Conservation (phyloP, 495 filamentous ascomycete genomes). For the Clohesyomyces aquaticus region DNA sequence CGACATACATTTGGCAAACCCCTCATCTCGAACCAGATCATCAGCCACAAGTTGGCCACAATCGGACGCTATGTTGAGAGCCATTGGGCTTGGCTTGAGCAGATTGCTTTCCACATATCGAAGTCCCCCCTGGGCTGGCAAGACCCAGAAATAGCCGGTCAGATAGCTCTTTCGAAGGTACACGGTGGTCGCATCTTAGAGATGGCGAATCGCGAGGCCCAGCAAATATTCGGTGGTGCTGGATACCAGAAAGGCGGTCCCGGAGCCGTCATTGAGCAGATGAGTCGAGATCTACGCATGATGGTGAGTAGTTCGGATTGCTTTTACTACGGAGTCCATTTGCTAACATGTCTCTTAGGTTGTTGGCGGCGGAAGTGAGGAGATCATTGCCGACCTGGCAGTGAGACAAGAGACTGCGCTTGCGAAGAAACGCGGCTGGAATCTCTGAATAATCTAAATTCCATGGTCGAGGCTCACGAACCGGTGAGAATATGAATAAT, state of each 20-base stretch:
- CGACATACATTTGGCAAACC: conserved; percentile 49
- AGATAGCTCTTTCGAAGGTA: conserved; percentile 57
- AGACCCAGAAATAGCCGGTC: conserved; percentile 46
- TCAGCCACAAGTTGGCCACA: conserved; percentile 45
- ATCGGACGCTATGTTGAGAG: conserved; percentile 48
- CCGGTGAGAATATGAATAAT: not conserved
- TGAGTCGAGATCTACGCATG: conserved; percentile 60
- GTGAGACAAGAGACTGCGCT: conserved; percentile 51
- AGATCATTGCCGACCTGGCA: conserved; percentile 60
- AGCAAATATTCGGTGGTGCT: conserved; percentile 64
- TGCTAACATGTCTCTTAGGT: conserved; percentile 38
- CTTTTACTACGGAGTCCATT: not conserved
- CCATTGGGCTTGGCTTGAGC: conserved; percentile 55
- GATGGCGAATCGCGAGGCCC: conserved; percentile 61
- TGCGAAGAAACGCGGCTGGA: conserved; percentile 43
- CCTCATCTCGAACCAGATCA: conserved; percentile 47
- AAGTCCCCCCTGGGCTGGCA: conserved; percentile 44
- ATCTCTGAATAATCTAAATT: conserved; percentile 24
- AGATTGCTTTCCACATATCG: conserved; percentile 49
- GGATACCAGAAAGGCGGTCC: conserved; percentile 59
- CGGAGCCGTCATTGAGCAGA: conserved; percentile 59
- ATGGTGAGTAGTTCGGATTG: conserved; percentile 42
- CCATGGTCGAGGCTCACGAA: not conserved
- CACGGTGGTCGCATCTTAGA: conserved; percentile 60
- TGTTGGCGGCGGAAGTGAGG: conserved; percentile 62